Evolutionary conservation across 768 basidiomycete species (phyloP).

Genomic region (Lentinus brumalis): DNA sequence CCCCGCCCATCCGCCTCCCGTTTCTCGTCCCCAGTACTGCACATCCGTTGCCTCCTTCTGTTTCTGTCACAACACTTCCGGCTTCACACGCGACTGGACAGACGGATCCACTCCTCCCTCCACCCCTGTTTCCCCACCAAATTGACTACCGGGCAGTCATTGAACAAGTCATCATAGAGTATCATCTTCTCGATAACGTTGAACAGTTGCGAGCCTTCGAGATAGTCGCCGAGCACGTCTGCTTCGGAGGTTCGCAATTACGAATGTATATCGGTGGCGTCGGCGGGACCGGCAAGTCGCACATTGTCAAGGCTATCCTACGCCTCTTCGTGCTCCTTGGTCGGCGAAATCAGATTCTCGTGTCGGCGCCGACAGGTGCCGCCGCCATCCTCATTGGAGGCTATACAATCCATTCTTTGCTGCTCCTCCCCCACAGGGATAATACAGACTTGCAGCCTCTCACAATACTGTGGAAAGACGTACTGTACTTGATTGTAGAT

Average conservation of each 20-base stretch:
- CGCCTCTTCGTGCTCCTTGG: constrained; percentile 12
- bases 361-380: constrained; percentile 28
- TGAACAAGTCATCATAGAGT: not conserved
- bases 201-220: not conserved
- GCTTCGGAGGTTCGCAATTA: not conserved
- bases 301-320: constrained; percentile 22
- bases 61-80: no score
- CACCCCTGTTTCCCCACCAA: no score
- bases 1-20: no score
- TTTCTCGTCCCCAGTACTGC: no score
- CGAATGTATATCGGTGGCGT: constrained; percentile 22
- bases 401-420: not conserved
- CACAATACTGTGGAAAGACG: no score
- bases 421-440: not conserved
- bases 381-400: not conserved
- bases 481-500: no score
- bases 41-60: no score
- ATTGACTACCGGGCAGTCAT: not conserved
- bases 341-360: constrained; percentile 19
- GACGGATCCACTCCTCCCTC: no score
- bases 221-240: not conserved
- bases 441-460: no score
- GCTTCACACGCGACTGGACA: no score
- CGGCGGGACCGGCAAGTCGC: constrained; percentile 18
- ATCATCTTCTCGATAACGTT: not conserved